Percentiles rank a stretch among this genome's conserved stretches.
Evolutionary conservation across 352 stramenopile genomes (phyloP).

Genomic region (Globisporangium irregulare): DNA sequence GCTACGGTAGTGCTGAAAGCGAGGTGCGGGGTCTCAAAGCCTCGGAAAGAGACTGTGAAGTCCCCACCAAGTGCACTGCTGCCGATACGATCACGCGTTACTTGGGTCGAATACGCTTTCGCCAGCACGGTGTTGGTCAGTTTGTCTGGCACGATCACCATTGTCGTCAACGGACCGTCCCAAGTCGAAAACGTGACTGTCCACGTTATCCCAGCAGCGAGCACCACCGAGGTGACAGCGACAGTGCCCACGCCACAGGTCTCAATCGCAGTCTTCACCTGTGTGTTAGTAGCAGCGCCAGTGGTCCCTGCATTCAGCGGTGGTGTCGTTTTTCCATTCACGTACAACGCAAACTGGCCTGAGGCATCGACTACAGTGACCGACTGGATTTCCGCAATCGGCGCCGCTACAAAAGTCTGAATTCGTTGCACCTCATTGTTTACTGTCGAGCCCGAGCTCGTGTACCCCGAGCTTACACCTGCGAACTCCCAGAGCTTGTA

Average conservation of each 20-base stretch:
- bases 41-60: conserved; percentile 80
- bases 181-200: conserved; percentile 59
- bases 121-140: conserved; percentile 51
- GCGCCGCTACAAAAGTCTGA: conserved; percentile 57
- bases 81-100: conserved; percentile 41
- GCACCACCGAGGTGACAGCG: conserved; percentile 32
- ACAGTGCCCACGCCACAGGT: conserved; percentile 55
- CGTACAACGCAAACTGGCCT: conserved; percentile 70
- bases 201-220: conserved; percentile 57
- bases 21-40: conserved; percentile 75
- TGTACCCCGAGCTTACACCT: conserved; percentile 65
- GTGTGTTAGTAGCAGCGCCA: conserved; percentile 24
- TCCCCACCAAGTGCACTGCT: conserved; percentile 61
- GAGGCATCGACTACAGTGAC: conserved; percentile 62
- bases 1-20: conserved; percentile 35
- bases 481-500: conserved; percentile 95
- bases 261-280: conserved; percentile 56
- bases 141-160: conserved; percentile 56
- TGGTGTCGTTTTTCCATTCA: conserved; percentile 54
- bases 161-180: conserved; percentile 40
- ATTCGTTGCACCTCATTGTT: conserved; percentile 91
- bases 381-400: conserved; percentile 68
- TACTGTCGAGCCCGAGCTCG: conserved; percentile 75
- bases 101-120: conserved; percentile 45
- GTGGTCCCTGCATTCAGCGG: conserved; percentile 38